Evolutionary conservation across 2,329 filamentous ascomycete species (phyloP), one percentile per base, ranked within the genome.

Genomic region (Paraphaeosphaeria minitans): DNA sequence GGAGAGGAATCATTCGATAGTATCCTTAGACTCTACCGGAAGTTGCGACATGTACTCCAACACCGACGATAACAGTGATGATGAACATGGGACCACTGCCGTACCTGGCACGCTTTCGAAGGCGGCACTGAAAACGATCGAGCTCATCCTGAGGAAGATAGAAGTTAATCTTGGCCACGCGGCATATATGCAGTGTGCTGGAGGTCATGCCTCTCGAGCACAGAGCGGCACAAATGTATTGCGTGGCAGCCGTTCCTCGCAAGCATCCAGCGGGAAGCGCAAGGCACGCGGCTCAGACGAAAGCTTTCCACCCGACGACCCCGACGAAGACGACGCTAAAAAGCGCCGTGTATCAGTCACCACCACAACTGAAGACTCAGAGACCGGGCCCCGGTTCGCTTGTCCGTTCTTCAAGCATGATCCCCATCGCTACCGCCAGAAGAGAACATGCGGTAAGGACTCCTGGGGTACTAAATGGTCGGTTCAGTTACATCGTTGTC

Each of bases 321-420:
- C 63, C 1, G 65, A 71, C 22, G 70, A 70, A 4, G 63, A 70
- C 22, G 65, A 61, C 10, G 33, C 66, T 16, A 69, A 74, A 43
- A 63, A 67, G 27, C 65, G 70, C 6, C 63, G 70, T 4, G 66
- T 66, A 50, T 72, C 70, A 10, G 54, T 66, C n/a, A 58, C 60
- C 7, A 68, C 60, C 5, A 68, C 65, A 2, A 65, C 65, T 4
- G 66, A 69, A 22, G 67, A 68, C 47, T 73, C 71, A 1, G 70
- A 72, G 22, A 55, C 47, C 7, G 67, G 67, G 4, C 63, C 64
- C 2, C 59, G 65, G 66, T 72, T 78, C 35, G 77, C 77, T 4
- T 80, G 78, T 53, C 78, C 78, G 0, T 80, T 75, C 55, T 78
- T 71, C 66, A 80, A 80, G 59, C 73, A 77, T 48, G 75, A 78